These are phyloP conservation scores for Curvularia spicifera DNA, from an alignment of 2,329 filamentous ascomycete genomes.

Conservation along the genomic window DNA sequence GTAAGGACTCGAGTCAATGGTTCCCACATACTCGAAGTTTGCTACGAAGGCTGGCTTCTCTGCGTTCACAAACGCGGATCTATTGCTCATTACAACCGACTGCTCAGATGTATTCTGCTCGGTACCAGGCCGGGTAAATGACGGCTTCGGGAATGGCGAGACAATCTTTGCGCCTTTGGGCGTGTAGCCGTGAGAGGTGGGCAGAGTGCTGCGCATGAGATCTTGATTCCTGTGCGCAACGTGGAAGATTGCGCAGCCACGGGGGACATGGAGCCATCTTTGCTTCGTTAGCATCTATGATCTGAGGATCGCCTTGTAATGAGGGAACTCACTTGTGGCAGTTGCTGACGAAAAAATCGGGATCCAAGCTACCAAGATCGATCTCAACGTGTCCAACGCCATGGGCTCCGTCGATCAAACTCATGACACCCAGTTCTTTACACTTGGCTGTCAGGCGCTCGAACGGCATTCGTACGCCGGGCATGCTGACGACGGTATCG, in stretches of 20 bases:
- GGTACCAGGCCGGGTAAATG: background rate
- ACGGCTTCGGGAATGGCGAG: conserved; percentile 50
- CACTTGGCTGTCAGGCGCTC: conserved; percentile 70
- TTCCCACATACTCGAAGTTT: conserved; percentile 80
- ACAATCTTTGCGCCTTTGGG: conserved; percentile 48
- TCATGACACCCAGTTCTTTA: conserved; percentile 70
- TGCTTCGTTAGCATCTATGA: background rate
- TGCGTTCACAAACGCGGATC: conserved; percentile 23
- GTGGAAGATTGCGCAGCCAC: conserved; percentile 81
- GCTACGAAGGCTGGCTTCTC: conserved; percentile 66
- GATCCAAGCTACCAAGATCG: conserved; percentile 69
- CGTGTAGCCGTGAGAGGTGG: conserved; percentile 80
- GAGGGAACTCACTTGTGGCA: conserved; percentile 53
- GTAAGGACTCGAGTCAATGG: conserved; percentile 74
- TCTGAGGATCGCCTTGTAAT: background rate
- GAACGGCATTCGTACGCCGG: conserved; percentile 81
- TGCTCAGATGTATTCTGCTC: conserved; percentile 12
- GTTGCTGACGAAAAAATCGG: conserved; percentile 88
- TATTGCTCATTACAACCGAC: background rate
- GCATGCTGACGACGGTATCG: conserved; percentile 79
- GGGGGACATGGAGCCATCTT: conserved; percentile 81
- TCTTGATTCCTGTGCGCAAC: conserved; percentile 78
- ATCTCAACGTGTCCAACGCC: conserved; percentile 79
- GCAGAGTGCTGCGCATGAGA: conserved; percentile 74
- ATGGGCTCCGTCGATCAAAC: conserved; percentile 84